Evolutionary conservation across 371 early-diverging fungal species (phyloP), one percentile per base, ranked within the genome.

Genomic region (Sporodiniella umbellata): DNA sequence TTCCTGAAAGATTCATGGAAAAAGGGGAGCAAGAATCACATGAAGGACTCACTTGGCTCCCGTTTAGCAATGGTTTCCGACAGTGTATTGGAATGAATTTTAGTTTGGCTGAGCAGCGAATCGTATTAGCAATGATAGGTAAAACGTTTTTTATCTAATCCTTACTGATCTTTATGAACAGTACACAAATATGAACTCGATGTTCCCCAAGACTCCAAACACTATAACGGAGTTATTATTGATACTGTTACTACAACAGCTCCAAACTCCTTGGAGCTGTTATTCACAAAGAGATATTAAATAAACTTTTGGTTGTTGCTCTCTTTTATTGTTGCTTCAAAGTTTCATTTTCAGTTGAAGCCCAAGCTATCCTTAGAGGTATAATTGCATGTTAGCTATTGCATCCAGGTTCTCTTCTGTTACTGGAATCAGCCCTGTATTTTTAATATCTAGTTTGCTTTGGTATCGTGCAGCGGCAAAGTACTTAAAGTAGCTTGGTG

Each of bases 81-180:
- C 53, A 54, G 17, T 73, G 70, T 38, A 42, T 73, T 25, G 70
- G 74, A 48, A 80, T 67, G 68, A 70, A 69, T 42, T 70, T 73
- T 44, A 64, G 72, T 4, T 48, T 81, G 35, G 48, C 64, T 17
- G 75, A 76, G 23, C 78, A 76, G 48, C 64, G 75, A 10, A 54
- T 81, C 8, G 24, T 72, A 2, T 46, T 77, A 14, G 55, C 65
- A 10, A 65, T 76, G 67, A 42, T 81, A 17, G 40, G 63, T 62
- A 60, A 37, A 49, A 17, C 8, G 4, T 44, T 28, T 28, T 2
- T 12, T 26, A 4, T 8, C 25, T 8, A 10, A 14, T 26, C n/a
- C 26, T 4, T 21, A 17, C 26, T 8, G 0, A 5, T 14, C 5
- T 43, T 26, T 26, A 6, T 1, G 4, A 25, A n/a, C 37, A 70